Conservation (phyloP, 208 protist species). For the Crithidia mellificae region DNA sequence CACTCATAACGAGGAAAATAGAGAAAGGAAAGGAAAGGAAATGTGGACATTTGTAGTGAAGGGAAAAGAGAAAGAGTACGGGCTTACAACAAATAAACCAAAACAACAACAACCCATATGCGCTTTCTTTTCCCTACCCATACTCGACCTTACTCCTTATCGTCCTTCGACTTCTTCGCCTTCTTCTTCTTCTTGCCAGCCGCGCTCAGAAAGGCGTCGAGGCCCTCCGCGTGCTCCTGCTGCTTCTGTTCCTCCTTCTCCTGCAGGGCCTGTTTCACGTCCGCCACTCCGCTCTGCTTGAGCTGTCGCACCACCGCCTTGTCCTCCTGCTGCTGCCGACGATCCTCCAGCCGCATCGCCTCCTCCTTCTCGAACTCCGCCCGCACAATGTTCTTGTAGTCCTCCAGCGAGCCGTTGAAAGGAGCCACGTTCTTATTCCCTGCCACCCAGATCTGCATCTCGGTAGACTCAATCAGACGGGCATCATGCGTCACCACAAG, state of each 20-base stretch:
- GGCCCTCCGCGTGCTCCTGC: constrained; percentile 24
- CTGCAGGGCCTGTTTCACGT: constrained; percentile 47
- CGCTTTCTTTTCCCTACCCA: too few species aligned
- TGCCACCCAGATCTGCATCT: constrained; percentile 91
- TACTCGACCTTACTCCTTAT: constrained; percentile 18
- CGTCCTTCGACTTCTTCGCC: constrained; percentile 42
- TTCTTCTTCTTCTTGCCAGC: constrained; percentile 66
- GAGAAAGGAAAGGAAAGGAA: too few species aligned
- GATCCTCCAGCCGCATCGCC: constrained; percentile 44
- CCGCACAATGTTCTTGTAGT: constrained; percentile 86
- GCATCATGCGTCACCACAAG: constrained; percentile 92
- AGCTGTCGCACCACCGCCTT: constrained; percentile 59
- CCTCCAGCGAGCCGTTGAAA: constrained; percentile 79
- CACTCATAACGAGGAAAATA: too few species aligned
- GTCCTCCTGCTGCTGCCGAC: constrained; percentile 46
- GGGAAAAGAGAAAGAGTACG: too few species aligned
- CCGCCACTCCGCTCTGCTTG: constrained; percentile 44
- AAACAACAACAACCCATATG: not conserved
- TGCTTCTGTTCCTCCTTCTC: constrained; percentile 42
- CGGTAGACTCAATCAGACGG: constrained; percentile 85
- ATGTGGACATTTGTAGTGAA: too few species aligned
- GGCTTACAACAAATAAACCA: too few species aligned
- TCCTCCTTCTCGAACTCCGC: constrained; percentile 76
- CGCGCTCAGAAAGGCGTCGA: constrained; percentile 46
- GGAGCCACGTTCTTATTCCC: constrained; percentile 73